These are phyloP conservation scores for Fusarium compactum DNA, from an alignment of 2,329 filamentous ascomycete genomes.

Conservation along the genomic window DNA sequence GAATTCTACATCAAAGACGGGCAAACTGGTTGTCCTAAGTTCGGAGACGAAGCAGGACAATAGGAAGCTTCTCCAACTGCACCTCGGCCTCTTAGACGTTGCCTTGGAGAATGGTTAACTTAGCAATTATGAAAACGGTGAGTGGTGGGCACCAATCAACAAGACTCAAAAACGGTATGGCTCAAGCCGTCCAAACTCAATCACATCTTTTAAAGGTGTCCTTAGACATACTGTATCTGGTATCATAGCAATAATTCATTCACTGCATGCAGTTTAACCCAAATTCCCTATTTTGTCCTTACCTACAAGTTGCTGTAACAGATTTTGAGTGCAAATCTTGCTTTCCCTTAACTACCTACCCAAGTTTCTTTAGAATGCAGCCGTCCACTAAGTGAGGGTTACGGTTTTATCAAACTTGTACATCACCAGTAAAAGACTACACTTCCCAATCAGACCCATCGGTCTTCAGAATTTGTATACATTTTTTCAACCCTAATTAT, in stretches of 20 bases:
- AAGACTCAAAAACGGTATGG: neutral
- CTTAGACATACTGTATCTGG: neutral
- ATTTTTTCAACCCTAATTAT: neutral
- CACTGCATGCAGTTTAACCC: neutral
- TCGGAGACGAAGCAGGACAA: neutral
- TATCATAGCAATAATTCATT: neutral
- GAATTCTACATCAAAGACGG: neutral
- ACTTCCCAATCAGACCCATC: neutral
- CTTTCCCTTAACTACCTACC: neutral
- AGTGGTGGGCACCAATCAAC: neutral
- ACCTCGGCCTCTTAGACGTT: neutral
- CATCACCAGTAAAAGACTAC: slow-evolving; percentile 2
- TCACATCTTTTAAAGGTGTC: neutral
- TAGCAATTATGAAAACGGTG: slow-evolving; percentile 3
- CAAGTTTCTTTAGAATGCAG: neutral
- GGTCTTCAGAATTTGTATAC: neutral
- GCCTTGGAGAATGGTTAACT: neutral
- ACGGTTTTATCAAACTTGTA: neutral
- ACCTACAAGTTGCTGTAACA: no score
- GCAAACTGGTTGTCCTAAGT: neutral
- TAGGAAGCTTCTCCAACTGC: neutral
- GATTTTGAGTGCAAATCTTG: neutral
- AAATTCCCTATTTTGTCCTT: neutral
- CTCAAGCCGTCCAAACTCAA: neutral
- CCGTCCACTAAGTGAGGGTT: neutral